Percentiles rank a stretch among this genome's conserved stretches.
These are phyloP conservation scores for Mycena amicta DNA, from an alignment of 768 basidiomycete genomes.

Conservation along the genomic window DNA sequence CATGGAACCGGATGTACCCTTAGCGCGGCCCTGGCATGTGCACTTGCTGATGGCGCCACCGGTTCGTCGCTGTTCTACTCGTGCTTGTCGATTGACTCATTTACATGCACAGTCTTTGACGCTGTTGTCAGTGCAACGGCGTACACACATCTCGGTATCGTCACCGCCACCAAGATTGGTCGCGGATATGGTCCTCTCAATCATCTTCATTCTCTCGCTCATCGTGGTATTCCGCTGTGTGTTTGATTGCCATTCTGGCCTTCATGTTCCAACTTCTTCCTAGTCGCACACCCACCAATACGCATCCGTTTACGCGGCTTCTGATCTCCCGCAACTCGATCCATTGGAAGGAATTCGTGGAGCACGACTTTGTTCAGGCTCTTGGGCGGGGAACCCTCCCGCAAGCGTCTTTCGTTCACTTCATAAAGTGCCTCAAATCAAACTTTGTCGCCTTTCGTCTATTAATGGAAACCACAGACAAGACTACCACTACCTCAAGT, in stretches of 20 bases:
- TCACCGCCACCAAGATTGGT: constrained; percentile 67
- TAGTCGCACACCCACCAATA: constrained; percentile 61
- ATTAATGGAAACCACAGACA: constrained; percentile 48
- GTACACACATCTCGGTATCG: constrained; percentile 80
- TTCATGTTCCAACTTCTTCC: background rate
- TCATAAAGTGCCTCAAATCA: too few relatives aligned
- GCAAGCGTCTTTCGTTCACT: constrained; percentile 72
- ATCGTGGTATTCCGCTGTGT: constrained; percentile 52
- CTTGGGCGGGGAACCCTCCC: constrained; percentile 75
- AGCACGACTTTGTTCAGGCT: constrained; percentile 82
- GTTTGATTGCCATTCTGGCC: background rate
- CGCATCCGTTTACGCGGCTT: constrained; percentile 67
- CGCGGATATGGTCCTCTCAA: constrained; percentile 84
- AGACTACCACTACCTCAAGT: constrained; percentile 79
- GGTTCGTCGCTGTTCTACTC: constrained; percentile 30
- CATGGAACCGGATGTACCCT: constrained; percentile 95
- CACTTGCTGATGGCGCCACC: constrained; percentile 57
- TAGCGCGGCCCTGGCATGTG: constrained; percentile 77
- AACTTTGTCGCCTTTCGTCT: constrained; percentile 22
- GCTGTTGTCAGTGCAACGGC: constrained; percentile 61
- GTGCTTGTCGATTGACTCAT: too few relatives aligned
- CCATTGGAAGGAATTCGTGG: constrained; percentile 74
- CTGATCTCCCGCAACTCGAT: constrained; percentile 59
- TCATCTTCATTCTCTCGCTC: constrained; percentile 67
- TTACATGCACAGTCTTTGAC: constrained; percentile 45